Conservation (phyloP, 768 basidiomycete species). For the Trametes sanguinea region DNA sequence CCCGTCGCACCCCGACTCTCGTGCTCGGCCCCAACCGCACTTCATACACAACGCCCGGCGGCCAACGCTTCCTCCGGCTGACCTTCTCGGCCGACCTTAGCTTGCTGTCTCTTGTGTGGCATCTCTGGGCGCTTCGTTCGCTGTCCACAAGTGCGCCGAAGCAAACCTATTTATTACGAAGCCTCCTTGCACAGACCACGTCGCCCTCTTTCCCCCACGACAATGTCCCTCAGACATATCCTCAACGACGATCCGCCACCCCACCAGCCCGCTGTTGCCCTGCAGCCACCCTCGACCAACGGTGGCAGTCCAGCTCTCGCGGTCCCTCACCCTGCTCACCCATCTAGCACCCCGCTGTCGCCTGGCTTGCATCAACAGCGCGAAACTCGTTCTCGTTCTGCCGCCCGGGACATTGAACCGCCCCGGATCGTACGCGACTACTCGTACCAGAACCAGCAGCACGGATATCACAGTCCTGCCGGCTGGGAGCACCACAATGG, state of each 20-base stretch:
- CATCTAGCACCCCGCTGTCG: constrained; percentile 17
- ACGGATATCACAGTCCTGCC: constrained; percentile 40
- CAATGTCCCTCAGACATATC: constrained; percentile 78
- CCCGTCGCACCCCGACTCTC: not conserved
- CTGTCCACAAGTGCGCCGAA: constrained; percentile 25
- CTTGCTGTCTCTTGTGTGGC: constrained; percentile 23
- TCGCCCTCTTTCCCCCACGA: constrained; percentile 17
- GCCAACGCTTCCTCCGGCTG: constrained; percentile 4
- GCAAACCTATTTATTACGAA: constrained; percentile 22
- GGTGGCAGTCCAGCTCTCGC: constrained; percentile 4
- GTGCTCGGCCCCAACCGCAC: constrained; percentile 1
- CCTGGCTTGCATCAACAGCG: constrained; percentile 20
- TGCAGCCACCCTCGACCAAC: constrained; percentile 36
- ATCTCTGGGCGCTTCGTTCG: constrained; percentile 21
- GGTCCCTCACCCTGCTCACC: constrained; percentile 27
- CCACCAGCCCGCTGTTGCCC: constrained; percentile 34
- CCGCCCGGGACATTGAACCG: constrained; percentile 29
- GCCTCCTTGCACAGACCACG: constrained; percentile 17
- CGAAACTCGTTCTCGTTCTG: constrained; percentile 27
- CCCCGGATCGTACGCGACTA: constrained; percentile 36
- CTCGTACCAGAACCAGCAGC: constrained; percentile 43
- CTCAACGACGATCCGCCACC: constrained; percentile 65
- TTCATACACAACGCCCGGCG: constrained; percentile 10
- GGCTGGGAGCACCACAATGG: constrained; percentile 43
- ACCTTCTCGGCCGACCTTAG: constrained; percentile 10